Base-by-base conservation (phyloP, 306 rosid genomes). In the Quercus gilva region DNA sequence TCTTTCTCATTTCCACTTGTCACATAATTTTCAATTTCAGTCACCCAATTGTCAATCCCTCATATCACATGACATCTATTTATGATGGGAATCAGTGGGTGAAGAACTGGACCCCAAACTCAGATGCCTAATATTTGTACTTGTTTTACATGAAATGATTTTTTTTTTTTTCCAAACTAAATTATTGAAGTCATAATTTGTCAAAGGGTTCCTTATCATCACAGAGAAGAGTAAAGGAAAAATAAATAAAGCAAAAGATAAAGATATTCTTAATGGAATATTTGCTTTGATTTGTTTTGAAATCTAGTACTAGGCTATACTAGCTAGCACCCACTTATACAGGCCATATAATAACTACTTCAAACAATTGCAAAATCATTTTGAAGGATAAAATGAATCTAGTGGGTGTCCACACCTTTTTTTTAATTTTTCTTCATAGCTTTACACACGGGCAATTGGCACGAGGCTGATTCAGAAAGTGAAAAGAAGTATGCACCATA, bases 1-100 rank as follows among this genome's bases (percentile, higher is more conserved):
- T 75, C 83, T 55, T 57, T 60, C 64, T 59, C 75, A 63, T 55
- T 79, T 61, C 65, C 23, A 60, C 55, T 64, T 84, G 61, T 60
- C 20, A 35, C 53, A 28, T 43, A 28, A n/a, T 19, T 74, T 57
- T 45, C 56, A 60, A 67, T 33, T 52, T 75, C 23, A 18, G 6
- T 67, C 23, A 28, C 37, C 61, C 35, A 23, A 1, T n/a, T 52
- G 45, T 53, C 13, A 61, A 41, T 21, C 29, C 74, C 25, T 58
- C 76, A 29, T 19, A 8, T 31, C 72, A 43, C 68, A 49, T 59
- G 76, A 9, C 57, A 58, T 13, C 18, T 51, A 57, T 9, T 71
- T 23, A 11, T 53, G 21, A 28, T 37, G 5, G 26, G 25, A 49
- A 31, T 2, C 55, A 3, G 53, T 35, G 33, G 19, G 49, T 60